Evolutionary conservation across 768 basidiomycete species (phyloP), one percentile per base, ranked within the genome.

Genomic region (Termitomyces bulborhizus): DNA sequence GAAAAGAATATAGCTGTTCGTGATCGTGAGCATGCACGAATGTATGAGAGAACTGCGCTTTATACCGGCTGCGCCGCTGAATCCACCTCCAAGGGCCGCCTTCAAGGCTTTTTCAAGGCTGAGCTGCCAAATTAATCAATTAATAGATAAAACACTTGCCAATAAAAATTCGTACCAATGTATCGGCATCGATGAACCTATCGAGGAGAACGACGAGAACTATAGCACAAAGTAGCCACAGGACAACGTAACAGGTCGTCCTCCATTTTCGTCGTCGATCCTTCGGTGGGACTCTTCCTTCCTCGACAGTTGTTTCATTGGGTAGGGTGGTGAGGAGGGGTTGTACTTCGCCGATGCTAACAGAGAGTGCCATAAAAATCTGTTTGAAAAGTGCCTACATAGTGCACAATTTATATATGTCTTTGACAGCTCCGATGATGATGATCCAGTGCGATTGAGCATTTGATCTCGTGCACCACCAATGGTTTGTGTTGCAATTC

Each of bases 1-100:
- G 98, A 96, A 4, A 98, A 74, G 3, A 98, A 81, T 94, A 97
- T 98, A 0, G 95, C 95, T 81, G 48, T 46, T 21, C n/a, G 47
- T 51, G 34, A 21, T 37, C 54, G 1, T 49, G 48, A 55, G 27
- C 57, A 36, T 11, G 21, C 2, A 42, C 27, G 29, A 9, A 42
- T 45, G 59, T 24, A 42, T 18, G 31, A 3, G 6, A 12, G 29
- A 6, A 26, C 5, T 18, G 11, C 37, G 47, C 9, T 4, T 55
- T 72, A 51, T 57, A 86, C 88, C 88, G 58, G 88, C 87, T 12
- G 93, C 91, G 44, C 94, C 95, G 60, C 88, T 92, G 45, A 96
- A 69, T 4, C 94, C 95, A 27, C 96, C 94, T 6, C 94, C 94
- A 0, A 91, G 76, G 3, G 95, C 95, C 45, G 76, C 82, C 73